A percentile compares a stretch with the other conserved stretches of the same genome.
Conservation (phyloP, 2,329 filamentous ascomycete genomes). For the Westerdykella ornata region DNA sequence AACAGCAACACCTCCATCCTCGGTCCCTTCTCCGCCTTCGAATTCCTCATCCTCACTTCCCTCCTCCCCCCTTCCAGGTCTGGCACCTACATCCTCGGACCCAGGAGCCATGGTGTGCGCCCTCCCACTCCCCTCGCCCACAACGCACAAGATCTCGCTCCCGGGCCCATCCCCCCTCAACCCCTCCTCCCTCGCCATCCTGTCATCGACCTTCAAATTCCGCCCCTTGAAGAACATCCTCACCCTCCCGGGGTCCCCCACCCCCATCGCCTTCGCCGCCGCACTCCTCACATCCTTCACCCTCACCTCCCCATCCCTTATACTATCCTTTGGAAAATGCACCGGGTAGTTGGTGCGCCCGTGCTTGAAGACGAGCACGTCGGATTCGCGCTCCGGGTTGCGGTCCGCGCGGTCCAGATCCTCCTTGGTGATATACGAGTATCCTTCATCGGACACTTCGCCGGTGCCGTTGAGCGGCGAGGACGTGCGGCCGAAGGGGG, state of each 20-base stretch:
- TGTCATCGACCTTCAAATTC: constrained; percentile 58
- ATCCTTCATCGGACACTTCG: constrained; percentile 68
- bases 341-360: constrained; percentile 60
- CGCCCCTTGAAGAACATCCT: constrained; percentile 69
- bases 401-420: constrained; percentile 48
- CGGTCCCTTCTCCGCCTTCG: constrained; percentile 21
- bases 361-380: constrained; percentile 64
- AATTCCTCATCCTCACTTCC: constrained; percentile 37
- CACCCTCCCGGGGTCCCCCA: constrained; percentile 52
- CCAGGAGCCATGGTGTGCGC: constrained; percentile 27
- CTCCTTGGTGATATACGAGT: constrained; percentile 74
- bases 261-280: constrained; percentile 59
- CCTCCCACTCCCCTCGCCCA: constrained; percentile 47
- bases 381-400: constrained; percentile 52
- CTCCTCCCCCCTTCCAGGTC: constrained; percentile 27
- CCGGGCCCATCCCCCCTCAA: constrained; percentile 51
- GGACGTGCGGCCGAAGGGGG: constrained; percentile 43
- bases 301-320: constrained; percentile 64
- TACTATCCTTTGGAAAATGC: constrained; percentile 68
- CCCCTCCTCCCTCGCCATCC: constrained; percentile 53
- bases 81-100: constrained; percentile 28
- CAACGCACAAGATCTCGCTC: constrained; percentile 54
- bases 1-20: constrained; percentile 21
- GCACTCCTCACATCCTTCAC: constrained; percentile 61
- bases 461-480: constrained; percentile 34